Percentiles rank a stretch among this genome's conserved stretches.
phyloP scores from a whole-genome alignment of 495 filamentous ascomycete genomes.

The Parachaetomium inaequale region DNA sequence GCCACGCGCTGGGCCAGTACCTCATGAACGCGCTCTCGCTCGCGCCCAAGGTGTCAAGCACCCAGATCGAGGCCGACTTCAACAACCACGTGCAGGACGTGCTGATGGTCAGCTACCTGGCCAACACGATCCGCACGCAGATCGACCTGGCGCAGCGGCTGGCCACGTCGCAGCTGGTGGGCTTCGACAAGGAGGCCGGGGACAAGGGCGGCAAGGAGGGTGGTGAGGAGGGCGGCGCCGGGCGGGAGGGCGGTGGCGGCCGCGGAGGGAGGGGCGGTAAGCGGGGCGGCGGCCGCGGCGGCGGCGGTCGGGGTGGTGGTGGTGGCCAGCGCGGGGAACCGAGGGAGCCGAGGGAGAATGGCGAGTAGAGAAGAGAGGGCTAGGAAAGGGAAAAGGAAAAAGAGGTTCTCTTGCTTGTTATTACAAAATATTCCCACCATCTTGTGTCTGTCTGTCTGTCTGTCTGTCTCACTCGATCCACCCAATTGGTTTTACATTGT shows the following conservation, averaged over 20 bases:
- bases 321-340: constrained; percentile 40
- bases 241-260: constrained; percentile 34
- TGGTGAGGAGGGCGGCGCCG: constrained; percentile 31
- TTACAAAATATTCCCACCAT: background rate
- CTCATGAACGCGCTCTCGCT: constrained; percentile 86
- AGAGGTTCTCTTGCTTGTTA: background rate
- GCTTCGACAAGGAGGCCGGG: constrained; percentile 50
- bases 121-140: constrained; percentile 98
- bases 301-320: too few relatives aligned
- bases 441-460: background rate
- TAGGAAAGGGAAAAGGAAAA: background rate
- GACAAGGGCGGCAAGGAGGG: constrained; percentile 36
- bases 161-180: constrained; percentile 76
- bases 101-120: constrained; percentile 91
- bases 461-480: background rate
- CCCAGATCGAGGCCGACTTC: constrained; percentile 92
- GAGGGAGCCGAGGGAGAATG: constrained; percentile 32
- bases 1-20: constrained; percentile 87
- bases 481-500: background rate
- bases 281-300: constrained; percentile 39
- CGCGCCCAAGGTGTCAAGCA: constrained; percentile 86
- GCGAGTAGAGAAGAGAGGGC: constrained; percentile 27
- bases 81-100: constrained; percentile 99
- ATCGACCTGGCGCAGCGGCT: constrained; percentile 95
- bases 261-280: constrained; percentile 35